These are phyloP conservation scores for Citrus hindsii DNA, from an alignment of 345 rosid genomes.

Conservation along the genomic window DNA sequence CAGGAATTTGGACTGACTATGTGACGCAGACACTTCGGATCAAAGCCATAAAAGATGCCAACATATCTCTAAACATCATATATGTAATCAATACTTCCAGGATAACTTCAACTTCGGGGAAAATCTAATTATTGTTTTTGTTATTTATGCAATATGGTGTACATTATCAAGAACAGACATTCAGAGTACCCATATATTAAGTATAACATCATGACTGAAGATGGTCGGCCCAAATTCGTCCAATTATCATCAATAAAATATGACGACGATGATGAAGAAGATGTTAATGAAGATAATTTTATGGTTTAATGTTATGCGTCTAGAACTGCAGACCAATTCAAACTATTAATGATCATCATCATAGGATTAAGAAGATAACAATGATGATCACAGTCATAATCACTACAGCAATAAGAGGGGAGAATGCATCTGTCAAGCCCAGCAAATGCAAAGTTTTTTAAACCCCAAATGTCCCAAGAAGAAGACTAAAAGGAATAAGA, in stretches of 20 bases:
- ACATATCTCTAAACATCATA: not conserved
- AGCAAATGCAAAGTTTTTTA: not conserved
- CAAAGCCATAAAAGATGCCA: not conserved
- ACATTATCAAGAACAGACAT: not conserved
- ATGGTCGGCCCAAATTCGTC: too few species aligned
- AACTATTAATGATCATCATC: not conserved
- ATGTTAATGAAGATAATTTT: too few species aligned
- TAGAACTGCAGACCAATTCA: not conserved
- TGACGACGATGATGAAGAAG: too few species aligned
- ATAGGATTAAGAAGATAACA: not conserved
- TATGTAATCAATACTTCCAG: not conserved
- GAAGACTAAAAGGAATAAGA: not conserved
- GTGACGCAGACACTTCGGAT: not conserved
- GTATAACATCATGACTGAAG: too few species aligned
- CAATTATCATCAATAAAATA: too few species aligned
- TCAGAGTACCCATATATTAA: not conserved
- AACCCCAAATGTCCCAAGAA: not conserved
- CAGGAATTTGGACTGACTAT: not conserved
- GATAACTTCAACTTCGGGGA: not conserved
- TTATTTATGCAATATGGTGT: not conserved
- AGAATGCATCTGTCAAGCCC: not conserved
- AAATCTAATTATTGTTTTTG: not conserved
- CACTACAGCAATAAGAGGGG: not conserved
- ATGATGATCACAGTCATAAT: not conserved
- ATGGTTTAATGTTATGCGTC: too few species aligned